These are phyloP conservation scores for Phylloporus gajari DNA, from an alignment of 1,284 basidiomycete genomes.

Conservation along the genomic window DNA sequence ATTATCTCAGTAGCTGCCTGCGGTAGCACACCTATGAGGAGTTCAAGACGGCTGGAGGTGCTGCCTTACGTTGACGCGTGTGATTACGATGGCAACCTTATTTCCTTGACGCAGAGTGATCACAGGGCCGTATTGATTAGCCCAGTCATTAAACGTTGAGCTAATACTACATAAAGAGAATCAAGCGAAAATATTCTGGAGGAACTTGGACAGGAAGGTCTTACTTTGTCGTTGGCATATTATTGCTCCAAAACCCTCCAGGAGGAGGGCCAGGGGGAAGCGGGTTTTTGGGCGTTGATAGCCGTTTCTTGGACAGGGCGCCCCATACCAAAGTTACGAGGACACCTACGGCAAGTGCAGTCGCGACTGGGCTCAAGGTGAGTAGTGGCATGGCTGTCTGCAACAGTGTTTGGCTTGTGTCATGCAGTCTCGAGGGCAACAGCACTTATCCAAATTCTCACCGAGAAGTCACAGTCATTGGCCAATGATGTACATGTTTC, in stretches of 20 bases:
- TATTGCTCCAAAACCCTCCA: constrained; percentile 29
- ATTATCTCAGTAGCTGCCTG: constrained; percentile 50
- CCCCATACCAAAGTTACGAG: background rate
- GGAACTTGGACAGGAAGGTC: background rate
- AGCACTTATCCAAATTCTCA: no score
- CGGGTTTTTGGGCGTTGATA: background rate
- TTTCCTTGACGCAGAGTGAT: constrained; percentile 44
- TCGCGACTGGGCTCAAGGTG: background rate
- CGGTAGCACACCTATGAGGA: background rate
- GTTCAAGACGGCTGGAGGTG: background rate
- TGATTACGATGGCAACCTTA: constrained; percentile 42
- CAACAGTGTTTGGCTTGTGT: background rate
- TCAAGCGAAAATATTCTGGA: background rate
- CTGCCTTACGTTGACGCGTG: constrained; percentile 41
- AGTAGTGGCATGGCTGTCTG: background rate
- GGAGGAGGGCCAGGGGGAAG: constrained; percentile 42
- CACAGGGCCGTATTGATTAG: constrained; percentile 48
- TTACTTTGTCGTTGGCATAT: constrained; percentile 35
- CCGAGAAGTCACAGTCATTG: no score
- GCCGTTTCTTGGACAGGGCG: constrained; percentile 1
- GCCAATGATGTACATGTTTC: no score
- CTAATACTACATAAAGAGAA: constrained; percentile 23
- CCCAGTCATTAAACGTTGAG: constrained; percentile 40
- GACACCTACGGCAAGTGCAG: background rate
- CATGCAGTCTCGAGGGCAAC: background rate